These are phyloP conservation scores for Verticillium tricorpus DNA, from an alignment of 2,329 filamentous ascomycete genomes.

Conservation along the genomic window DNA sequence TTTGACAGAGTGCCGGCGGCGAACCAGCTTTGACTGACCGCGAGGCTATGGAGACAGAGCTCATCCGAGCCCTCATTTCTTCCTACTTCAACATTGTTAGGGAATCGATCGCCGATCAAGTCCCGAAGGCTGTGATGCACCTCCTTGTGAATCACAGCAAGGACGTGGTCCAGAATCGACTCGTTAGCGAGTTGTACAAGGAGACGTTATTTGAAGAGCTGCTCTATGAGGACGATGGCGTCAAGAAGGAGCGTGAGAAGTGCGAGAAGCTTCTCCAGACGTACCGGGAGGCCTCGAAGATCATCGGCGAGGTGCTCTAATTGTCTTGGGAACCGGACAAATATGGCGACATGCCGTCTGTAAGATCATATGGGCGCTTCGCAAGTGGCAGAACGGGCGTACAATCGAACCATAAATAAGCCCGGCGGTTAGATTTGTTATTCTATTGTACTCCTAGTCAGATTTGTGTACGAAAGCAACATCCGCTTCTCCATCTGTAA, in stretches of 20 bases:
- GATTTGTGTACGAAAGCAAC: background rate
- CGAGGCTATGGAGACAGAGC: slow-evolving; percentile 94
- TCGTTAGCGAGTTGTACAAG: slow-evolving; percentile 94
- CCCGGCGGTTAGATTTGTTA: slow-evolving; percentile 52
- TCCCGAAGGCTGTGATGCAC: slow-evolving; percentile 98
- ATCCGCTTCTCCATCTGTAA: background rate
- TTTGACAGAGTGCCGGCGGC: slow-evolving; percentile 48
- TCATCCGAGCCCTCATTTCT: slow-evolving; percentile 92
- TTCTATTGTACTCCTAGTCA: slow-evolving; percentile 18
- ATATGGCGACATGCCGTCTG: background rate
- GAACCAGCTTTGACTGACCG: slow-evolving; percentile 91
- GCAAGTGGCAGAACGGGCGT: background rate
- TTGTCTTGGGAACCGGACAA: slow-evolving; percentile 1
- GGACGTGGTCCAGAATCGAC: slow-evolving; percentile 93
- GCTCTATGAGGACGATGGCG: slow-evolving; percentile 93
- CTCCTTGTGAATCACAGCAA: slow-evolving; percentile 97
- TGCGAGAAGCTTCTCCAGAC: slow-evolving; percentile 94
- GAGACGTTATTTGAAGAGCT: slow-evolving; percentile 87
- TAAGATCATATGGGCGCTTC: background rate
- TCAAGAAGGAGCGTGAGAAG: slow-evolving; percentile 97
- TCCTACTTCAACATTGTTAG: slow-evolving; percentile 99
- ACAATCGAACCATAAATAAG: slow-evolving; percentile 24
- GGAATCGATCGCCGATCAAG: slow-evolving; percentile 97
- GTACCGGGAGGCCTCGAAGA: slow-evolving; percentile 96
- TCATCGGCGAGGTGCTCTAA: slow-evolving; percentile 92